Base-by-base conservation (phyloP, 352 stramenopile genomes). In the Globisporangium carolinianum region DNA sequence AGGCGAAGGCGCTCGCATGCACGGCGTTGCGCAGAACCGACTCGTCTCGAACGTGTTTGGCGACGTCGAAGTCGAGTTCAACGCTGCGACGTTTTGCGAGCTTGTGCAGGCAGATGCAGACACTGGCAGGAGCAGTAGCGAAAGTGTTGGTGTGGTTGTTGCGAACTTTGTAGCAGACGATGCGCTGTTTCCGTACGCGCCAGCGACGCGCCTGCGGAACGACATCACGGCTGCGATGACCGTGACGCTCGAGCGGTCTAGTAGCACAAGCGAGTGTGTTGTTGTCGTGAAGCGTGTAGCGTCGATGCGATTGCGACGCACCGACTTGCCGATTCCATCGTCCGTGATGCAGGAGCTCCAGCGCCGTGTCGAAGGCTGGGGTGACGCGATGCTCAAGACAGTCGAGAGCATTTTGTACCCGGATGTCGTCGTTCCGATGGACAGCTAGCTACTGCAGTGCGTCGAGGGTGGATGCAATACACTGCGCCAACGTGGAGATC, bases 1-100 rank as follows among this genome's bases (percentile, higher is more conserved):
- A 47, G 75, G 87, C 46, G 73, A 83, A 56, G 72, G 83, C 42
- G 71, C 78, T 48, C 64, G 71, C n/a, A 79, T 61, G 46, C 72
- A 63, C 9, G 63, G 75, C n/a, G 66, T 77, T 7, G 60, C 69
- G 2, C 74, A 84, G 39, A 70, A 69, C 18, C 73, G 72, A 1
- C 69, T 84, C 6, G 58, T 79, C 0, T 68, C 71, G 41, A 67
- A 60, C 5, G 60, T 69, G 5, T 51, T 60, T 0, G 62, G 60
- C 6, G 67, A 65, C 0, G 55, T 73, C 3, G 52, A 65, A 12
- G 58, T 76, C 1, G 71, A 72, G 35, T 70, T 68, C 45, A 83
- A 77, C 55, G 65, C 39, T 3, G 62, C 72, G 42, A 64, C 67
- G 35, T 79, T 66, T 49, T 60, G 55, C 2, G 18, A 24, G 60